Percentiles rank a stretch among this genome's conserved stretches.
Conservation (phyloP, 2,329 filamentous ascomycete species). For the Sporothrix mexicana region DNA sequence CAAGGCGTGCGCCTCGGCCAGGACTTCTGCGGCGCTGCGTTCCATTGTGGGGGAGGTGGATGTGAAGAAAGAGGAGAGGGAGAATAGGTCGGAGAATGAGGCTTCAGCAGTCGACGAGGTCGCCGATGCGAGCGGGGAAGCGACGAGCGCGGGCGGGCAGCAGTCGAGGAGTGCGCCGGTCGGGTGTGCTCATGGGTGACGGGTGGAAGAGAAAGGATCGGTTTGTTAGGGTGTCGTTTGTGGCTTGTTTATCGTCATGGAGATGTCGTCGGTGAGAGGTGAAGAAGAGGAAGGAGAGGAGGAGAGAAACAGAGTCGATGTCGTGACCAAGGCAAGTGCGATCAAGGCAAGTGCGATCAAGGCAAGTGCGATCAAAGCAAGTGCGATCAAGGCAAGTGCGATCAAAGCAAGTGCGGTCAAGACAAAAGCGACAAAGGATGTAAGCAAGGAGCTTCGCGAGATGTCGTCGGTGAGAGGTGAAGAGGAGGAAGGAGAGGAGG, state of each 20-base stretch:
- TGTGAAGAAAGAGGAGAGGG: background rate
- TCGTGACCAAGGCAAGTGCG: too few relatives aligned
- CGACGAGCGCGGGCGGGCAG: background rate
- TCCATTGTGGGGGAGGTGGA: constrained; percentile 41
- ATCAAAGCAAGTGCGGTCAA: too few relatives aligned
- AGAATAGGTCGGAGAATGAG: background rate
- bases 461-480: too few relatives aligned
- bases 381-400: too few relatives aligned
- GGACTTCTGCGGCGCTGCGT: constrained; percentile 39
- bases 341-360: background rate
- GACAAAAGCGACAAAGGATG: background rate
- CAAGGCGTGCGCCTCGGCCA: constrained; percentile 44
- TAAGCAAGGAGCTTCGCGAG: too few relatives aligned
- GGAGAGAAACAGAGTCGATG: too few relatives aligned
- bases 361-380: too few relatives aligned
- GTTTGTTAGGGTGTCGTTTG: background rate
- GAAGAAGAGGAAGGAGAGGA: background rate
- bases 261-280: background rate
- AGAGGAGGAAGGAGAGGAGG: background rate
- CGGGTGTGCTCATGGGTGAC: background rate
- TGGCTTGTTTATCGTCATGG: constrained; percentile 11
- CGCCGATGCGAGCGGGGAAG: constrained; percentile 32
- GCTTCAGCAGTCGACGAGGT: constrained; percentile 32
- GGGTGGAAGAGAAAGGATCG: background rate
- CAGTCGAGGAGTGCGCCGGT: background rate